A percentile compares a stretch with the other conserved stretches of the same genome.
Conservation (phyloP, 2,329 filamentous ascomycete species). For the Mycosphaerelloides madeirae region DNA sequence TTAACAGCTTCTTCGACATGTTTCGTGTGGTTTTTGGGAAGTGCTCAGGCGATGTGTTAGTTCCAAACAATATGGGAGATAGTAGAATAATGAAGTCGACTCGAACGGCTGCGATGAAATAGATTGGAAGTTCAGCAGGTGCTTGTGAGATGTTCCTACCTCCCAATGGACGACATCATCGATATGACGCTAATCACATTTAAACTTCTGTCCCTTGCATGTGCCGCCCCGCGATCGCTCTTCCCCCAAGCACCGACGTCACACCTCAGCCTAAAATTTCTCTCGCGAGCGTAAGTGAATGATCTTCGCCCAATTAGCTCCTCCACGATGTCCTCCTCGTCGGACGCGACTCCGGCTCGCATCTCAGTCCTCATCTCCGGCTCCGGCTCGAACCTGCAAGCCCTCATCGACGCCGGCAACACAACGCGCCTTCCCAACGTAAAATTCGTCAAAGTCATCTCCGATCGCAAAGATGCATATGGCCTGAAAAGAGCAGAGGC, state of each 20-base stretch:
- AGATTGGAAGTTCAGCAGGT: too few relatives aligned
- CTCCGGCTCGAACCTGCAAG: slow-evolving; percentile 74
- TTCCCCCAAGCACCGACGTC: not conserved
- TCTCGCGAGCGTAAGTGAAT: slow-evolving; percentile 1
- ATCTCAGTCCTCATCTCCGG: slow-evolving; percentile 55
- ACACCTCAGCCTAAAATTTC: not conserved
- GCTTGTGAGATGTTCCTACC: too few relatives aligned
- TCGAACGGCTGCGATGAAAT: too few relatives aligned
- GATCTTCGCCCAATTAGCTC: not conserved
- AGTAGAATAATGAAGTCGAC: too few relatives aligned
- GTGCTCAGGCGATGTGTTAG: too few relatives aligned
- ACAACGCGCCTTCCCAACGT: slow-evolving; percentile 46
- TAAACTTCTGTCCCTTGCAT: not conserved
- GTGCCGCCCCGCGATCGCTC: not conserved
- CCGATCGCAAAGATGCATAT: slow-evolving; percentile 60
- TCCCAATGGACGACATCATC: not conserved
- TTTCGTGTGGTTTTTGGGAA: slow-evolving; percentile 3
- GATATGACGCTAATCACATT: not conserved
- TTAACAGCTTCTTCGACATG: slow-evolving; percentile 24
- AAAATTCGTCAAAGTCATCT: slow-evolving; percentile 59
- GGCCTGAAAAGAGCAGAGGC: slow-evolving; percentile 58
- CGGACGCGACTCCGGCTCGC: slow-evolving; percentile 13
- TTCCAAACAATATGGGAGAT: too few relatives aligned
- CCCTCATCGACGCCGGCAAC: slow-evolving; percentile 60
- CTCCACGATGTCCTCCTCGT: not conserved